Base-by-base conservation (phyloP, 2,329 filamentous ascomycete genomes). In the Penicillium brevicompactum region DNA sequence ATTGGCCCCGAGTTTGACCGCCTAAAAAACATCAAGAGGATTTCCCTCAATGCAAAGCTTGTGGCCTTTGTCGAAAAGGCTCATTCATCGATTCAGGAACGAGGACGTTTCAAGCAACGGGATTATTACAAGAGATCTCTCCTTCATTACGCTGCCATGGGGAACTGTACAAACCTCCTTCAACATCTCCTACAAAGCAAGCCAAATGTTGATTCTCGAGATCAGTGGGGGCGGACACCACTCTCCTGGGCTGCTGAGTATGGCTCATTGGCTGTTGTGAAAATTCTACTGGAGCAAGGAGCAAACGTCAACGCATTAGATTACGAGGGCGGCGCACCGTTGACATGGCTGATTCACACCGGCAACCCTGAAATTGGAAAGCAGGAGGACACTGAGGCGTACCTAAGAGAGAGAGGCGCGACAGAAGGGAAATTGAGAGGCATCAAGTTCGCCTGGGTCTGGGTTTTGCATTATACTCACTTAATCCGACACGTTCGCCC, bases 171-270 rank as follows among this genome's bases (percentile, higher is more conserved):
- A 32, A 46, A 5, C 16, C 43, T 46, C 27, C 43, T 46, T 32
- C n/a, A 16, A 3, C 14, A 46, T 32, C 27, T 46, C 13, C 43
- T 46, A 10, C 43, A 32, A 2, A 46, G 43, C 9, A 32, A 46
- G 27, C 27, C 14, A 16, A 18, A 32, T 16, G 8, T 46, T n/a
- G 43, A 46, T 46, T 46, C 43, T 32, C 27, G n/a, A 46, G 11
- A 46, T n/a, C 43, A 16, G 24, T 24, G 24, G 24, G 24, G 24
- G 24, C 24, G 24, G 24, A 24, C 24, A 24, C 24, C 24, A 24
- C 24, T 46, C 43, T 46, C 43, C 43, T 46, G 43, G 43, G 43
- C 43, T 46, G 43, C 43, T 32, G 43, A 43, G 40, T 43, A 43
- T 10, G 40, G 40, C 40, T 43, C 40, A 43, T 24, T 43, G 40